Evolutionary conservation across 129 eudicot genomes (phyloP).

Genomic region (Tagetes patula): DNA sequence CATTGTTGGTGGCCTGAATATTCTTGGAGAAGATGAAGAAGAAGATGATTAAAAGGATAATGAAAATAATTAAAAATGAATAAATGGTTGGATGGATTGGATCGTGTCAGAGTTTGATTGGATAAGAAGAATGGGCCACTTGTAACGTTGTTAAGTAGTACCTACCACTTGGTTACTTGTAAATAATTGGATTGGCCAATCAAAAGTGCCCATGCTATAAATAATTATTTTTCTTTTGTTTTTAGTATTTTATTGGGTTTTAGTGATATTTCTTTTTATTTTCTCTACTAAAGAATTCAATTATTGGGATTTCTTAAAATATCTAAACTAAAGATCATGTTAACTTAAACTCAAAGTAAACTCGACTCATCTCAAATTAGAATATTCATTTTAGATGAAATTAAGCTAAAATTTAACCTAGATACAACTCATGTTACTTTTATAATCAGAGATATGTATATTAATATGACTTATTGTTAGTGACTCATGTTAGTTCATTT

Average conservation of each 20-base stretch:
- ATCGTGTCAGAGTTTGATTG: slow-evolving; percentile 12
- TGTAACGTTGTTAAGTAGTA: slow-evolving; percentile 14
- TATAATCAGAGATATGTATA: too few species aligned
- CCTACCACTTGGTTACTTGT: slow-evolving; percentile 41
- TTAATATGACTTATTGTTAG: too few species aligned
- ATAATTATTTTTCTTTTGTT: background rate
- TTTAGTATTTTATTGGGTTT: background rate
- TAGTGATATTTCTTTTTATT: too few species aligned
- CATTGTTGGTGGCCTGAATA: slow-evolving; percentile 29
- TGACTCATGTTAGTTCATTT: too few species aligned
- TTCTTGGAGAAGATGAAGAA: slow-evolving; percentile 21
- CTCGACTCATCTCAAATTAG: too few species aligned
- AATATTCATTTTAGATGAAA: too few species aligned
- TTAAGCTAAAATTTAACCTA: too few species aligned
- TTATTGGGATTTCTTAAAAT: too few species aligned
- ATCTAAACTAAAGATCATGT: too few species aligned
- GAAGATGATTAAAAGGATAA: slow-evolving; percentile 14
- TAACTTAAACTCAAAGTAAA: too few species aligned
- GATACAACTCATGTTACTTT: too few species aligned
- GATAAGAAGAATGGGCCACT: slow-evolving; percentile 18
- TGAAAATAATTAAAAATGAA: background rate
- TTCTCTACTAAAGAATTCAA: too few species aligned
- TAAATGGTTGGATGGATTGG: background rate
- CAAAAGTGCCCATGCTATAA: slow-evolving; percentile 23
- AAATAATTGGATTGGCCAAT: slow-evolving; percentile 26